Base-by-base conservation (phyloP, 768 basidiomycete species). In the Epithele typhae region DNA sequence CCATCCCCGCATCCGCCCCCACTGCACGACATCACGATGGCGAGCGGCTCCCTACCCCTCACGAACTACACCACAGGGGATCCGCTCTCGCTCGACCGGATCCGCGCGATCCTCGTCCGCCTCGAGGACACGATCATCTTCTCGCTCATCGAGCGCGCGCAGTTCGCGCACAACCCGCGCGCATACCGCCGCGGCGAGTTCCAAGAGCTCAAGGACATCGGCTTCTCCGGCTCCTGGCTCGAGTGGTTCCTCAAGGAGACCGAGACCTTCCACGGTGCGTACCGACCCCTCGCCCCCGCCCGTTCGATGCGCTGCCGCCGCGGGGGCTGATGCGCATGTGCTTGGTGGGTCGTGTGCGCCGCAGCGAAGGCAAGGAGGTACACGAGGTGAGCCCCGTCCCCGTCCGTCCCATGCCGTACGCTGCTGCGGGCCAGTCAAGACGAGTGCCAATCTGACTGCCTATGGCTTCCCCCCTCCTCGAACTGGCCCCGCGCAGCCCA, bases 61-160 rank as follows among this genome's bases (percentile, higher is more conserved):
- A 48, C 50, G 45, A 93, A 92, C 61, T 88, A 86, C 53, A 78
- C 79, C 66, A 71, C 79, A 52, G 75, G 75, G 30, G 84, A 94
- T 62, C 90, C 93, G 1, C 77, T 97, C 12, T 88, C 86, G 17
- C 72, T 95, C n/a, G 87, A 92, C 38, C 75, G 81, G 50, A 98
- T 99, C 58, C 76, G 96, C 46, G 81, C 82, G 18, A 87, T 93
- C 38, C 74, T 99, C 14, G 82, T 76, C 52, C 79, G 96, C 22
- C 80, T 99, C 19, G 96, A 99, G 63, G 96, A 99, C 58, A 99
- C 95, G 18, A 98, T 99, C 72, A 98, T 98, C 66, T 99, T 99
- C 65, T 84, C 80, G 40, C 77, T 98, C 46, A 99, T 99, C 59
- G 96, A 99, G 64, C 81, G 96, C 15, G 95, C 94, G 0, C 95